These are phyloP conservation scores for Haplosporangium sp. DNA, from an alignment of 371 early-diverging fungal species.

Conservation along the genomic window DNA sequence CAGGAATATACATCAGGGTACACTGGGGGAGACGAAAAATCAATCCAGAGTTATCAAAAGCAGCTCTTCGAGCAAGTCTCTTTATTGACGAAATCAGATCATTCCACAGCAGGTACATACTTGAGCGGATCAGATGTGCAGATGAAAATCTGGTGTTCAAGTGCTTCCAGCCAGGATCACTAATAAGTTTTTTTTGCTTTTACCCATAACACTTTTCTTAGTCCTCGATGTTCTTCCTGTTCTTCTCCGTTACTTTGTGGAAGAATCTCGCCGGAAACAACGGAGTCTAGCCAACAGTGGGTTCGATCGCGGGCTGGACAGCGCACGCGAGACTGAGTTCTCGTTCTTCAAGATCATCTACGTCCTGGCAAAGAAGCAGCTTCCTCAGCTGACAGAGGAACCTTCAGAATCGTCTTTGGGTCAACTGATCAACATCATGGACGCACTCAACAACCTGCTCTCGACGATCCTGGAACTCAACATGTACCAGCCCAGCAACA, in stretches of 20 bases:
- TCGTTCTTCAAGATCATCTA: slow-evolving; percentile 52
- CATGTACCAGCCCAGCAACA: slow-evolving; percentile 54
- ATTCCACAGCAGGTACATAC: slow-evolving; percentile 21
- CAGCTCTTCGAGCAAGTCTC: slow-evolving; percentile 52
- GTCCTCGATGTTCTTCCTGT: slow-evolving; percentile 39
- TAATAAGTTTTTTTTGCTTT: not conserved
- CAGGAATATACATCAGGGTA: slow-evolving; percentile 51
- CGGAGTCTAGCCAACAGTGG: slow-evolving; percentile 32
- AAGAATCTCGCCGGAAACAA: slow-evolving; percentile 43
- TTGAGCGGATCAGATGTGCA: not conserved
- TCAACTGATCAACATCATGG: slow-evolving; percentile 38
- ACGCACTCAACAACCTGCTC: slow-evolving; percentile 38
- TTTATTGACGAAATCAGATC: slow-evolving; percentile 25
- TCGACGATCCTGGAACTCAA: slow-evolving; percentile 35
- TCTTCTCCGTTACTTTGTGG: slow-evolving; percentile 40
- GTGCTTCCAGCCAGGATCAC: no score
- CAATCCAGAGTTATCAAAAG: slow-evolving; percentile 50
- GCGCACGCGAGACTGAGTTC: slow-evolving; percentile 42
- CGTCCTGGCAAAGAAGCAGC: slow-evolving; percentile 31
- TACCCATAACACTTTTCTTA: not conserved
- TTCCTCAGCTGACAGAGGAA: slow-evolving; percentile 25
- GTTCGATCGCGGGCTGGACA: slow-evolving; percentile 35
- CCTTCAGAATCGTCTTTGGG: slow-evolving; percentile 14
- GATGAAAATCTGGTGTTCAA: no score
- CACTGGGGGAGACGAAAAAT: slow-evolving; percentile 28